phyloP scores from a whole-genome alignment of 352 stramenopile genomes.

The Phytopythium aichiense region DNA sequence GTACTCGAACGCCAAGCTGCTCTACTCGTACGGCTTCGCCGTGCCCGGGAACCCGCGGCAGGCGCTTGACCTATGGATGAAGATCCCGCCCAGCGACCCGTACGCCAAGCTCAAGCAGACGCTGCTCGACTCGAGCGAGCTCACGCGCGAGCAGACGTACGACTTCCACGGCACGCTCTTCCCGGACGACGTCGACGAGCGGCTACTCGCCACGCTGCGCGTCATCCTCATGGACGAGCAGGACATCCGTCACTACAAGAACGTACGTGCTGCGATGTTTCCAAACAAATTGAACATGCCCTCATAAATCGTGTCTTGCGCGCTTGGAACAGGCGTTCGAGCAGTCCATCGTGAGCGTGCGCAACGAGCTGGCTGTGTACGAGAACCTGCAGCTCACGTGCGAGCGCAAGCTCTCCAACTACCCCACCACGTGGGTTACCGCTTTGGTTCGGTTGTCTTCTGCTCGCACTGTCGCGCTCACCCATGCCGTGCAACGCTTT shows the following conservation, averaged over 20 bases:
- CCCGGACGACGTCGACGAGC: conserved; percentile 43
- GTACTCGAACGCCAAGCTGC: conserved; percentile 76
- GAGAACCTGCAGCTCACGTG: conserved; percentile 39
- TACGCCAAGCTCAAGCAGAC: conserved; percentile 56
- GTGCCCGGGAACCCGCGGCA: conserved; percentile 29
- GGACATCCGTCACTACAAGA: conserved; percentile 45
- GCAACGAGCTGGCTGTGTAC: conserved; percentile 57
- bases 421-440: conserved; percentile 36
- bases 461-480: neutral
- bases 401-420: conserved; percentile 37
- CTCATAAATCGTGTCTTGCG: neutral
- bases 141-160: conserved; percentile 61
- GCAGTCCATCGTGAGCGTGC: conserved; percentile 30
- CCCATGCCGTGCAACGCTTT: neutral
- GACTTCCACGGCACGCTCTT: conserved; percentile 68
- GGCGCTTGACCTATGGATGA: conserved; percentile 73
- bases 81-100: conserved; percentile 44
- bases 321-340: conserved; percentile 31
- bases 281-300: too few relatives aligned
- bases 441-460: neutral
- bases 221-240: conserved; percentile 54
- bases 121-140: conserved; percentile 51
- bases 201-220: conserved; percentile 52
- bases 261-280: conserved; percentile 15
- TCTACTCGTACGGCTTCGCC: conserved; percentile 79